Base-by-base conservation (phyloP, 345 rosid genomes). In the Hirschfeldia incana region DNA sequence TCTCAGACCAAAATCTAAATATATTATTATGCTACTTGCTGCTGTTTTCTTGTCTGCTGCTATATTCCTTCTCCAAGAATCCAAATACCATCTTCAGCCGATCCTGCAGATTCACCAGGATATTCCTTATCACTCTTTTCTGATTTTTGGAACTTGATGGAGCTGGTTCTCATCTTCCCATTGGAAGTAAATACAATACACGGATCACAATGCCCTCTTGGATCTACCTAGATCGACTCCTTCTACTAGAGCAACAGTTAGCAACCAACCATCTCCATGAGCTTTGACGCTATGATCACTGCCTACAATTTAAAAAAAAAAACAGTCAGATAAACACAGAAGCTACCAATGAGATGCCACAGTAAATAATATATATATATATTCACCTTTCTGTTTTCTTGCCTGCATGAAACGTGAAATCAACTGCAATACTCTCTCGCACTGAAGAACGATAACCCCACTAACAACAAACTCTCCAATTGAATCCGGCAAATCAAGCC, bases 231-330 rank as follows among this genome's bases (percentile, higher is more conserved):
- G 79, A 81, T 86, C 88, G 67, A 81, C 87, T 79, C 98, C 98
- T 79, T 91, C 93, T 49, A 94, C 85, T 78, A 94, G 84, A 67
- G 98, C 98, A 89, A 88, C 89, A 53, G 98, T 94, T 69, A 92
- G 88, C 74, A 94, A 71, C 98, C 98, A 94, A 69, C 98, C 98
- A 76, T 91, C 94, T 32, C 98, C 98, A 85, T 86, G 97, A 33
- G 98, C 97, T 87, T 88, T 94, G 71, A 92, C 80, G 77, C 98
- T 97, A 81, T 92, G 97, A 88, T 94, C 98, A 70, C 90, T 87
- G 33, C 94, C 98, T 94, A 77, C 72, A 66, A 44, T 73, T 36
- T 33, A 4, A 21, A 21, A 21, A 49, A 49, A 51, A 51, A 59
- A 70, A 37, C 46, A 80, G 63, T 64, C 27, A 65, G 73, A 64